Conservation (phyloP, 2,329 filamentous ascomycete species). For the Microdochium paspali region DNA sequence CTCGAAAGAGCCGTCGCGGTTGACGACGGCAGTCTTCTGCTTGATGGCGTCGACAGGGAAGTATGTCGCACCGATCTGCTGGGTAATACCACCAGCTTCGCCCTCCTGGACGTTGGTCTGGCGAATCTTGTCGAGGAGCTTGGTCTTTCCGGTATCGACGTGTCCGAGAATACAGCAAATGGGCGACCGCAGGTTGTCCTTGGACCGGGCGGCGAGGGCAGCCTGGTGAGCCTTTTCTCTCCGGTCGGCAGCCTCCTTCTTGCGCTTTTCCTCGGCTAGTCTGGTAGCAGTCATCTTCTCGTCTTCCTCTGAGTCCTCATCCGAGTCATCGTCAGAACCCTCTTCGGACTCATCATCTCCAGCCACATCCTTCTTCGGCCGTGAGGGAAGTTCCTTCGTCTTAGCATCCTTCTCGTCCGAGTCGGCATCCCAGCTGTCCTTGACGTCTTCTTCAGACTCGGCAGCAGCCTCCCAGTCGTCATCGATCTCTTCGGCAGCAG, state of each 20-base stretch:
- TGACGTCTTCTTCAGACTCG: conserved; percentile 67
- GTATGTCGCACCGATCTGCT: conserved; percentile 98
- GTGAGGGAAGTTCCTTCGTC: conserved; percentile 19
- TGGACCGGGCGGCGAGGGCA: conserved; percentile 81
- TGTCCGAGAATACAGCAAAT: conserved; percentile 99
- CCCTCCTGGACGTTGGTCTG: conserved; percentile 98
- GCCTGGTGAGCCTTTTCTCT: conserved; percentile 86
- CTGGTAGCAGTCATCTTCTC: conserved; percentile 68
- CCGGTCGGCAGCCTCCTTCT: conserved; percentile 81
- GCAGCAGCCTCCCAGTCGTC: conserved; percentile 87
- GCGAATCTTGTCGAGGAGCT: conserved; percentile 94
- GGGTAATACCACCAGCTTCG: conserved; percentile 98
- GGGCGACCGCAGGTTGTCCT: conserved; percentile 89
- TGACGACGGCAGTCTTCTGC: conserved; percentile 90
- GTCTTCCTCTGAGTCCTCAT: conserved; percentile 58
- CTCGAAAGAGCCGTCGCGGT: conserved; percentile 80
- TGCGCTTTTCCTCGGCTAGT: conserved; percentile 64
- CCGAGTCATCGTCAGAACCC: conserved; percentile 46
- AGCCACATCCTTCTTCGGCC: conserved; percentile 14
- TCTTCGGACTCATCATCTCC: conserved; percentile 19
- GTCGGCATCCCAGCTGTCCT: conserved; percentile 92
- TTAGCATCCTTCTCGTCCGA: conserved; percentile 50
- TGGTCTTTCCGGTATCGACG: conserved; percentile 99
- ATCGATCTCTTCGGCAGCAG: conserved; percentile 51
- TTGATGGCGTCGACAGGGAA: conserved; percentile 91